Base-by-base conservation (phyloP, 192 early-diverging fungal species). In the Backusella australiensis region DNA sequence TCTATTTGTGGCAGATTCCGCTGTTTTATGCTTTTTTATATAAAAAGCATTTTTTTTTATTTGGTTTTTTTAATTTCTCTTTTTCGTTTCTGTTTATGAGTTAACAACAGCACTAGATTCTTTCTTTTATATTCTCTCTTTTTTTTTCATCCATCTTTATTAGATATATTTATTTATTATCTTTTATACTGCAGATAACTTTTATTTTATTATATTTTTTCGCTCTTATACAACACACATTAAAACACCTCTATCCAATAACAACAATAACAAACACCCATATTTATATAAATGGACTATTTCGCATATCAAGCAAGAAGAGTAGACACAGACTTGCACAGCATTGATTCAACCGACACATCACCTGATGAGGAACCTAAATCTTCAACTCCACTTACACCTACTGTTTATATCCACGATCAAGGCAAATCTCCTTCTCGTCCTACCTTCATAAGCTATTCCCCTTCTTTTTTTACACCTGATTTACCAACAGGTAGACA, bases 271-370 rank as follows among this genome's bases (percentile, higher is more conserved):
- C 19, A 49, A 49, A 49, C n/a, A n/a, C 0, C 46, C 46, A 49
- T 49, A 49, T 49, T n/a, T 49, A 23, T 21, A 19, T 46, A 72
- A 72, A 71, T 72, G 69, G 69, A 77, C 23, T 72, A 77, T 49
- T 76, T 76, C 69, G 68, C 63, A 42, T 76, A 76, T 76, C 21
- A 39, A 34, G 41, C 39, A 36, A 35, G 39, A 69, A 66, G 23
- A 67, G 19, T 35, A 66, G 12, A 38, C 9, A 11, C 38, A 3
- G 56, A 63, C 29, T 63, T 63, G 2, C 56, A 26, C 29, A 63
- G 56, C 23, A 63, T 63, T 26, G 56, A 29, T n/a, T 44, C 70
- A 49, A 44, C 42, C 15, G 70, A 71, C 39, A 42, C 39, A 46
- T 46, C 70, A 34, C 70, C 44, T 41, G 70, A 71, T 29, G 69